phyloP scores from a whole-genome alignment of 495 filamentous ascomycete species.

The Aspergillus campestris region DNA sequence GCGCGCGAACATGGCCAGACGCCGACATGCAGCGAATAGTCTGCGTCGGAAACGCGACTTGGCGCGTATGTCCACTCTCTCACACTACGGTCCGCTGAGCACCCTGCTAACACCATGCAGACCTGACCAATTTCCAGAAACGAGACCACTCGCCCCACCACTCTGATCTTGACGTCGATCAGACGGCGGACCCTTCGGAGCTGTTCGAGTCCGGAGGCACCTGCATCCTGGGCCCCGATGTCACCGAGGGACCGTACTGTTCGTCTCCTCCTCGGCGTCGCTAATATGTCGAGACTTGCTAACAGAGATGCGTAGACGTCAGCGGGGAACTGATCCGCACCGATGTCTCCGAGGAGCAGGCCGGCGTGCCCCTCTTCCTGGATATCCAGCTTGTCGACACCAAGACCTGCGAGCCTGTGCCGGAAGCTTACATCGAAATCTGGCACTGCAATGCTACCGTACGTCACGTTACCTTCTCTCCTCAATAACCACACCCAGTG shows the following conservation, averaged over 20 bases:
- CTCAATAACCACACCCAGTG: conserved; percentile 10
- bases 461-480: neutral
- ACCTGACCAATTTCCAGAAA: conserved; percentile 11
- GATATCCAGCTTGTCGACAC: conserved; percentile 55
- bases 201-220: conserved; percentile 46
- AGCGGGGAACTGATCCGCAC: conserved; percentile 45
- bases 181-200: conserved; percentile 36
- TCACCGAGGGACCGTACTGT: conserved; percentile 51
- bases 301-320: conserved; percentile 19
- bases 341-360: conserved; percentile 47
- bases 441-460: conserved; percentile 48
- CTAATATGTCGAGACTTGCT: neutral
- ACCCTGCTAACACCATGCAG: conserved; percentile 33
- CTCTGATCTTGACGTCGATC: conserved; percentile 30
- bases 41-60: conserved; percentile 23
- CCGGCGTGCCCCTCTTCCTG: conserved; percentile 47
- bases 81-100: conserved; percentile 29
- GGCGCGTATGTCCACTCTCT: conserved; percentile 29
- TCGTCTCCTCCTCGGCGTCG: neutral
- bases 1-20: conserved; percentile 36
- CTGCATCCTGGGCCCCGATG: conserved; percentile 48
- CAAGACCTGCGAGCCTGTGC: conserved; percentile 47
- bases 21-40: conserved; percentile 22
- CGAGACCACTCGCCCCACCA: neutral
- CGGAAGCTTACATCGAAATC: conserved; percentile 49